Percentiles rank a stretch among this genome's conserved stretches.
Evolutionary conservation across 2,329 filamentous ascomycete species (phyloP).

Genomic region (Coleophoma eucalyptorum): DNA sequence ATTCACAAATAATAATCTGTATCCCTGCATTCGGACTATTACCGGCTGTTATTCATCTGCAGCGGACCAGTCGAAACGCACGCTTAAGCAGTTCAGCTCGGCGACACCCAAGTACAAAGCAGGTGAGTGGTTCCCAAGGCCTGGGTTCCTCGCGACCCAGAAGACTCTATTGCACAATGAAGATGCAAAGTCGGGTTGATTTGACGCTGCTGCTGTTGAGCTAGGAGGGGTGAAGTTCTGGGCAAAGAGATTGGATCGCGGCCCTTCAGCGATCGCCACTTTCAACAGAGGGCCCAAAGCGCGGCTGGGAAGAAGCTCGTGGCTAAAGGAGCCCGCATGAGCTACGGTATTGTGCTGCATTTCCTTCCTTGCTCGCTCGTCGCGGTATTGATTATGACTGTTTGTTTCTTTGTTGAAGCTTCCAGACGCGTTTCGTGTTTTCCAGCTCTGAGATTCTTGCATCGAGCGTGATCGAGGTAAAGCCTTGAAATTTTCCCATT

Average conservation of each 20-base stretch:
- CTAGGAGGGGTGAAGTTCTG: background rate
- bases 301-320: background rate
- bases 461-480: no score
- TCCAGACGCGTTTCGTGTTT: background rate
- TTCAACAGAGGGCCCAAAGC: background rate
- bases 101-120: background rate
- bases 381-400: no score
- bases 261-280: background rate
- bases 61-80: no score
- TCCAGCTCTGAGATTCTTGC: background rate
- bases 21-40: no score
- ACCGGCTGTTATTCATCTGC: no score
- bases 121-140: background rate
- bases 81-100: no score
- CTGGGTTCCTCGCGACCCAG: background rate
- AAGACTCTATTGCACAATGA: background rate
- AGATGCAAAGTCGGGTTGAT: background rate
- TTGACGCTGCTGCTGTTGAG: background rate
- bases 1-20: no score
- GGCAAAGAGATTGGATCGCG: constrained; percentile 1
- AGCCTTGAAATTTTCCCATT: no score
- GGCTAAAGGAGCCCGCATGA: background rate
- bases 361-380: background rate
- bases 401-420: background rate
- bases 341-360: background rate